Base-by-base conservation (phyloP, 2,329 filamentous ascomycete genomes). In the Colletotrichum sp. region DNA sequence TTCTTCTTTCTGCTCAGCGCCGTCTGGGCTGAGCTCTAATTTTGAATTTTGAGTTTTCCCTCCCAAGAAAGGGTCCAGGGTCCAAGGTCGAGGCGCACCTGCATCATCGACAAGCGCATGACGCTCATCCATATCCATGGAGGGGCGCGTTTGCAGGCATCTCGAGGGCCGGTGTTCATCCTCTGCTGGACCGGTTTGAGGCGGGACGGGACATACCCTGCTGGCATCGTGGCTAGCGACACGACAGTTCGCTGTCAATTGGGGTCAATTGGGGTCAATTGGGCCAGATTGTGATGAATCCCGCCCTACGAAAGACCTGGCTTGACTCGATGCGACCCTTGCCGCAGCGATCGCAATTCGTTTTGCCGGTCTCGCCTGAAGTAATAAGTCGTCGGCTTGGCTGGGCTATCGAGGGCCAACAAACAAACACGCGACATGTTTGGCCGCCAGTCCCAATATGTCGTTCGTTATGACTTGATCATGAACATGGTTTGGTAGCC, bases 321-420 rank as follows among this genome's bases (percentile, higher is more conserved):
- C 43, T 64, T 67, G 43, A 64, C 64, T 75, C 64, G 34, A 64
- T 36, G 21, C n/a, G 70, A 75, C 58, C 70, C 70, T 16, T 56
- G 64, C 26, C 16, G 21, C 64, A 73, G 73, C 73, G 73, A 75
- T 75, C 73, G 73, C 58, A 75, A 75, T 73, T n/a, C 32, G 21
- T 32, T 55, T 32, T 58, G n/a, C 70, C 64, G 43, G 69, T 58
- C 66, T 75, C 32, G 58, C 48, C 71, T 58, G 48, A 32, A 43
- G 61, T 66, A 32, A 65, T 65, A 55, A 52, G 43, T 70, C 26
- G 55, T 56, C 58, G 43, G 61, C 66, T 65, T 58, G 61, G 61
- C 36, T 66, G 38, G 38, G 38, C 61, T 66, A 24, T 24, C 24
- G 43, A 73, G 43, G 43, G 21, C 38, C 38, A 48, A 6, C 56